These are phyloP conservation scores for Fimicolochytrium jonesii DNA, from an alignment of 192 early-diverging fungal species.

Conservation along the genomic window DNA sequence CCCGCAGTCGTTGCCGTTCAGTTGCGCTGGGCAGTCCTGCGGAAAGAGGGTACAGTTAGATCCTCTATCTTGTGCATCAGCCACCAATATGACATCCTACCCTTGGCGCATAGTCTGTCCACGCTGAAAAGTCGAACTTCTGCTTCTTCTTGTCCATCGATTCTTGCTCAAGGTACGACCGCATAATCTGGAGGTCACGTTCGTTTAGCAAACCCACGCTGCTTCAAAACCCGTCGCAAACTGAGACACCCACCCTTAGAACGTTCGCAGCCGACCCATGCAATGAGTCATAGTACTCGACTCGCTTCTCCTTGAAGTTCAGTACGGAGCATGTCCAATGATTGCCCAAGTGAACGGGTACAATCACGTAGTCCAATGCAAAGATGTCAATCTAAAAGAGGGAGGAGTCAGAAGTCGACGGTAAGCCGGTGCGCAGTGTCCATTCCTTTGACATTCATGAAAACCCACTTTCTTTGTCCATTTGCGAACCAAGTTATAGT, in stretches of 20 bases:
- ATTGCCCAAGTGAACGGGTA: constrained; percentile 78
- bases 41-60: neutral
- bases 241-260: constrained; percentile 34
- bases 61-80: no score
- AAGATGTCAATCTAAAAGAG: constrained; percentile 60
- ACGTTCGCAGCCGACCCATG: constrained; percentile 55
- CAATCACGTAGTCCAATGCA: constrained; percentile 66
- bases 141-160: constrained; percentile 65
- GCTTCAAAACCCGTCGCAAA: neutral
- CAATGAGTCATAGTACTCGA: constrained; percentile 85
- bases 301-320: constrained; percentile 53
- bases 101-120: constrained; percentile 57
- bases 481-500: constrained; percentile 68
- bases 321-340: constrained; percentile 74
- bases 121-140: constrained; percentile 58
- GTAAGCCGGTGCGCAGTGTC: neutral
- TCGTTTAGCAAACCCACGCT: no score
- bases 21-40: constrained; percentile 75
- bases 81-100: no score
- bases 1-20: constrained; percentile 92
- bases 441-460: neutral
- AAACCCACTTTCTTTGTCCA: constrained; percentile 69
- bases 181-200: constrained; percentile 23
- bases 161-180: constrained; percentile 70
- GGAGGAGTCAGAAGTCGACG: constrained; percentile 3